Evolutionary conservation across 352 stramenopile species (phyloP), one percentile per base, ranked within the genome.

Genomic region (Phytophthora foliorum): DNA sequence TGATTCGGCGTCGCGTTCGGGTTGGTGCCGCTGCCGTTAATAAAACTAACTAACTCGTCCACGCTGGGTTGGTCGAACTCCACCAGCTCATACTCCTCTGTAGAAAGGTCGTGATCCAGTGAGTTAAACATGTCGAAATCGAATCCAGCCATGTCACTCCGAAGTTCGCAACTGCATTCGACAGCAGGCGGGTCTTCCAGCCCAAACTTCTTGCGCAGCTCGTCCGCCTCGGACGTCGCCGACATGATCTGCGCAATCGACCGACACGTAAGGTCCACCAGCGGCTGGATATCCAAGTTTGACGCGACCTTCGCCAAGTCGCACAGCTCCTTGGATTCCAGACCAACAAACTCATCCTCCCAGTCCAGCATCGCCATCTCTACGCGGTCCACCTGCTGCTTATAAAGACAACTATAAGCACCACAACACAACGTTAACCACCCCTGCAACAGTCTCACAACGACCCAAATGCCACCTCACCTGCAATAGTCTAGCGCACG

Each of bases 191-290:
- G 63, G 25, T 92, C 84, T 45, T 92, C 78, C n/a, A 94, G 58
- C 0, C 83, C 84, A 66, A 94, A 94, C 36, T 94, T 92, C 46
- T 92, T 85, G 44, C 86, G 70, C 56, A 94, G 76, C 45, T 94
- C 84, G 45, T 93, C 80, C 0, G 86, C 84, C 9, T 88, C 86
- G 29, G 89, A 87, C 16, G 84, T 93, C 34, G 84, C 85, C 13
- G 86, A 94, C 86, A 94, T 94, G 61, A 94, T 94, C 68, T 93
- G 84, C 11, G 86, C 82, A 62, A 94, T 94, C 11, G 86, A 92
- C 1, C 84, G 82, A 61, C 86, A 94, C 14, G 86, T 94, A 11
- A 93, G 76, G 53, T 94, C 86, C 50, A 94, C 85, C 1, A 94
- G 74, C 7, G 86, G 86, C 57, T 94, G 86, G 45, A 94, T 94